These are phyloP conservation scores for Pseudogymnoascus destructans DNA, from an alignment of 2,329 filamentous ascomycete genomes.

Conservation along the genomic window DNA sequence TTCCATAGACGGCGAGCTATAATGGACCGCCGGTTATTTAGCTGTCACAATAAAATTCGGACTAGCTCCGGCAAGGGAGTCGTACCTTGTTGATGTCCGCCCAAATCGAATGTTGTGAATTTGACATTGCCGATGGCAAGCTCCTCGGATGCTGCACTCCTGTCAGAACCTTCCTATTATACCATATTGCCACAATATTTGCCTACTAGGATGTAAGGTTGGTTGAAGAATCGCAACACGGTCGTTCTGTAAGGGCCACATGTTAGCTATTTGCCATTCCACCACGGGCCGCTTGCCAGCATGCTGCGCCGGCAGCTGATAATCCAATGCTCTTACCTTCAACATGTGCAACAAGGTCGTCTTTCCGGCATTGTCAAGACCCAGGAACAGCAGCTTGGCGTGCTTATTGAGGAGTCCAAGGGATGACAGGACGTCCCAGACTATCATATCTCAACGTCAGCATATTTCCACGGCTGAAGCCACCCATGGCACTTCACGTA, in stretches of 20 bases:
- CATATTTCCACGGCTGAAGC: slow-evolving; percentile 9
- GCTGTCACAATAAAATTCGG: neutral
- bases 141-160: slow-evolving; percentile 63
- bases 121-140: slow-evolving; percentile 85
- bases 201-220: slow-evolving; percentile 74
- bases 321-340: slow-evolving; percentile 49
- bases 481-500: slow-evolving; percentile 36
- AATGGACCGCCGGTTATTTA: neutral
- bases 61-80: slow-evolving; percentile 11
- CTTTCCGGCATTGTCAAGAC: slow-evolving; percentile 89
- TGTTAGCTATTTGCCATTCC: slow-evolving; percentile 15
- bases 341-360: slow-evolving; percentile 90
- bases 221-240: slow-evolving; percentile 83
- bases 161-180: slow-evolving; percentile 17
- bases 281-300: neutral
- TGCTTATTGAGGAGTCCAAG: slow-evolving; percentile 90
- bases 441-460: slow-evolving; percentile 34
- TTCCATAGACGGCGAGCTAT: slow-evolving; percentile 85
- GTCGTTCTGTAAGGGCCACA: slow-evolving; percentile 52
- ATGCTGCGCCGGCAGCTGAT: neutral
- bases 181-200: neutral
- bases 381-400: slow-evolving; percentile 86
- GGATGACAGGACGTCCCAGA: slow-evolving; percentile 80
- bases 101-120: slow-evolving; percentile 89
- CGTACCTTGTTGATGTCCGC: slow-evolving; percentile 81